Conservation (phyloP, 139 green algal genomes). For the Monoraphidium neglectum region DNA sequence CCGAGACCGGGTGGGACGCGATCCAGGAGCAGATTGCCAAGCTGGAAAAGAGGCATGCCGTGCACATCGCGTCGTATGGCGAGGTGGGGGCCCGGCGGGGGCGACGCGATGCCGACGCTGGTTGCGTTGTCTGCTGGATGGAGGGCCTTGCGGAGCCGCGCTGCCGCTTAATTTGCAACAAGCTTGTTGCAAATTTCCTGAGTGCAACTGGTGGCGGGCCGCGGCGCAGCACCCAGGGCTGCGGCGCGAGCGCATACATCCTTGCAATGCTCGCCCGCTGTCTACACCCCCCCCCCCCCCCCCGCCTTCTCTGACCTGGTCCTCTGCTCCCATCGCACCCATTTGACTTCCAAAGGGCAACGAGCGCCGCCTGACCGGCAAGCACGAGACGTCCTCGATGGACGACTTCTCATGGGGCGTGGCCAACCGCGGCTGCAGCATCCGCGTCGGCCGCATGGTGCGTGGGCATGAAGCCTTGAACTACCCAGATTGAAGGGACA, state of each 20-base stretch:
- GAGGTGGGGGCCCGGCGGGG: too few species aligned
- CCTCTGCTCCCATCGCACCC: background rate
- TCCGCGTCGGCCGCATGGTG: conserved; percentile 86
- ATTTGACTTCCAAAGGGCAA: conserved; percentile 86
- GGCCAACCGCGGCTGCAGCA: conserved; percentile 94
- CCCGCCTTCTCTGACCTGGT: background rate
- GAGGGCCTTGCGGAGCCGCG: too few species aligned
- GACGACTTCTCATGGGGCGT: conserved; percentile 97
- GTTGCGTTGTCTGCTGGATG: too few species aligned
- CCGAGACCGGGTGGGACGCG: conserved; percentile 71
- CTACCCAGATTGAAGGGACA: too few species aligned
- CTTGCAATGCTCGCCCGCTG: background rate
- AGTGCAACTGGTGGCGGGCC: too few species aligned
- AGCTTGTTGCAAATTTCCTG: too few species aligned
- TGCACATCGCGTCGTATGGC: conserved; percentile 46
- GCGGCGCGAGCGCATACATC: background rate
- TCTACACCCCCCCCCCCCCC: background rate
- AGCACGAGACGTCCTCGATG: conserved; percentile 93
- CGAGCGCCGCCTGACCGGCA: conserved; percentile 95
- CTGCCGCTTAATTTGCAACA: too few species aligned
- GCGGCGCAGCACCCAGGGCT: too few species aligned
- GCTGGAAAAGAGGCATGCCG: conserved; percentile 83
- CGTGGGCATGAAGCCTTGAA: too few species aligned
- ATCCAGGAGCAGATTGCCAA: conserved; percentile 92
- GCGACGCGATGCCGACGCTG: too few species aligned